Conservation (phyloP, 2,329 filamentous ascomycete species). For the Diaporthe amygdali region DNA sequence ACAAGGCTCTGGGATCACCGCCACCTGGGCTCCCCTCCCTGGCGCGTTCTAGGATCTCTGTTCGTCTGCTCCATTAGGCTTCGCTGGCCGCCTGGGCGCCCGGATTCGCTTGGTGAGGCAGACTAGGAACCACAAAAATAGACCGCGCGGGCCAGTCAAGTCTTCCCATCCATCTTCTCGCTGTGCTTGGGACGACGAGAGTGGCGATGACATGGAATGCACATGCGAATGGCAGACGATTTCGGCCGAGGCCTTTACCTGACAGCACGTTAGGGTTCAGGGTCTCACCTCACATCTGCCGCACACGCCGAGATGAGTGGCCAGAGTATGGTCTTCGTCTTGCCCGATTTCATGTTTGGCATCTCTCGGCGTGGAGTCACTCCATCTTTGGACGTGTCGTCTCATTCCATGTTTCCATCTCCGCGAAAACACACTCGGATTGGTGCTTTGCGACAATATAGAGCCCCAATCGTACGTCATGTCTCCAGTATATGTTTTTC, state of each 20-base stretch:
- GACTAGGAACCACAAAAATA: not conserved
- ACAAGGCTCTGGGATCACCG: not conserved
- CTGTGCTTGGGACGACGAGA: not conserved
- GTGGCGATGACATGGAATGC: not conserved
- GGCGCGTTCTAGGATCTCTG: not conserved
- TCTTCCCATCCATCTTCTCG: not conserved
- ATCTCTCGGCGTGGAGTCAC: constrained; percentile 8
- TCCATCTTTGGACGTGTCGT: constrained; percentile 9
- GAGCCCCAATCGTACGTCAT: not conserved
- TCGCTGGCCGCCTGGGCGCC: not conserved
- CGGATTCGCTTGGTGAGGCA: not conserved
- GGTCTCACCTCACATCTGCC: not conserved
- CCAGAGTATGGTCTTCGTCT: not conserved
- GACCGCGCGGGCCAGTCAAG: not conserved
- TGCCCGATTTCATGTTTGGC: not conserved
- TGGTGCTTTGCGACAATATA: not conserved
- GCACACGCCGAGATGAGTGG: not conserved
- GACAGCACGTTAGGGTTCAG: not conserved
- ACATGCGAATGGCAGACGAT: not conserved
- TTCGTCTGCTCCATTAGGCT: not conserved
- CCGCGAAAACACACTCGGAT: not conserved
- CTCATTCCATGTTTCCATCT: not conserved
- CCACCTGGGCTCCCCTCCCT: too few relatives aligned
- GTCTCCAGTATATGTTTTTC: constrained; percentile 5
- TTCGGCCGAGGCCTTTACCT: not conserved